Conservation (phyloP, 2,329 filamentous ascomycete genomes). For the Penicillium oxalicum region DNA sequence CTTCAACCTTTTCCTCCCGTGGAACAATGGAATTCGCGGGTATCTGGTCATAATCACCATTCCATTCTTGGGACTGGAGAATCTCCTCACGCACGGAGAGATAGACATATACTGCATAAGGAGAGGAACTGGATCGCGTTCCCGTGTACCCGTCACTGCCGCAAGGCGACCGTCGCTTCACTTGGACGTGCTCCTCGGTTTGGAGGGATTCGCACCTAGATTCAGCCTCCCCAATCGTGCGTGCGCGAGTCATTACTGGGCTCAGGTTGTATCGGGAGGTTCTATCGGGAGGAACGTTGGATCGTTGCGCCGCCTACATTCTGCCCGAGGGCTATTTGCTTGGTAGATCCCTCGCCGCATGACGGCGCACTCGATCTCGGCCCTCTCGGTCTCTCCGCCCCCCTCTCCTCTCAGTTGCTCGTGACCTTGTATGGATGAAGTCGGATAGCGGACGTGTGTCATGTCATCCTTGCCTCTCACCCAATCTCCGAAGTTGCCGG, state of each 20-base stretch:
- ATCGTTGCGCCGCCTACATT: conserved; percentile 2
- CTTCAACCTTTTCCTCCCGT: conserved; percentile 9
- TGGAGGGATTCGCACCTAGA: not conserved
- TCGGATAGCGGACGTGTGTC: conserved; percentile 29
- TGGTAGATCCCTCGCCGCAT: not conserved
- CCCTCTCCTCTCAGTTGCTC: conserved; percentile 5
- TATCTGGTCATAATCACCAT: conserved; percentile 17
- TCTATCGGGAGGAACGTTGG: too few species aligned
- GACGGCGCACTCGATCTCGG: conserved; percentile 2
- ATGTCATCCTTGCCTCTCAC: conserved; percentile 38
- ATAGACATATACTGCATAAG: conserved; percentile 13
- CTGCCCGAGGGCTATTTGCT: conserved; percentile 2
- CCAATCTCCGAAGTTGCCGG: conserved; percentile 30
- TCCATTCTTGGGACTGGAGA: conserved; percentile 10
- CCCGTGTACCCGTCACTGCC: conserved; percentile 1
- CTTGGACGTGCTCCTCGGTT: conserved; percentile 7
- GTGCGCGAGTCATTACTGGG: too few species aligned
- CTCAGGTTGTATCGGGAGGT: too few species aligned
- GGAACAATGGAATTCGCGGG: conserved; percentile 22
- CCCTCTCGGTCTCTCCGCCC: conserved; percentile 8
- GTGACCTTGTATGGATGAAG: conserved; percentile 31
- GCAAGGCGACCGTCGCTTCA: too few species aligned
- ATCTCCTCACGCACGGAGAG: conserved; percentile 8
- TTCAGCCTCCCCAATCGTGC: too few species aligned
- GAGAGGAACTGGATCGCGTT: conserved; percentile 14